A percentile compares a stretch with the other conserved stretches of the same genome.
Conservation (phyloP, 1,139 yeast genomes). For the Hyphopichia khmerensis region DNA sequence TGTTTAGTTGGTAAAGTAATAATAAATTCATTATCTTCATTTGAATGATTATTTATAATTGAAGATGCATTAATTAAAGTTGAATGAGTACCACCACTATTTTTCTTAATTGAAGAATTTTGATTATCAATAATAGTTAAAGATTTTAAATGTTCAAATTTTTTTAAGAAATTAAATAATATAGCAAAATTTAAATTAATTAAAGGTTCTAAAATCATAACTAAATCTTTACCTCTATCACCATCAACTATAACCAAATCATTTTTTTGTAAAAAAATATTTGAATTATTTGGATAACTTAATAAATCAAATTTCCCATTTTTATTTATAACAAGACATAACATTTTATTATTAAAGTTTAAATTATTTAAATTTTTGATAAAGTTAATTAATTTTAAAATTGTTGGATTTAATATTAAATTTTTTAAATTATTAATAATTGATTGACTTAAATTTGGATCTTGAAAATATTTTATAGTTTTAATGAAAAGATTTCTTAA, state of each 20-base stretch:
- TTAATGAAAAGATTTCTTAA: constrained; percentile 43
- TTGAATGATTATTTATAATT: constrained; percentile 39
- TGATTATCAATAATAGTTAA: constrained; percentile 47
- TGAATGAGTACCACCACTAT: constrained; percentile 37
- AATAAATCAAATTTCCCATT: constrained; percentile 57
- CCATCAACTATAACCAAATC: constrained; percentile 53
- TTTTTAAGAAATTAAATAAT: constrained; percentile 74
- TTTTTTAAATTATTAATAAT: constrained; percentile 40
- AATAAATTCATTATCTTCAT: constrained; percentile 47
- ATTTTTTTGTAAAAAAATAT: constrained; percentile 48
- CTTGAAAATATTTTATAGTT: constrained; percentile 50
- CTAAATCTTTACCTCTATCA: constrained; percentile 51
- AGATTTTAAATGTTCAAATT: constrained; percentile 75
- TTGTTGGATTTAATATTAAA: constrained; percentile 28
- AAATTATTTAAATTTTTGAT: constrained; percentile 43
- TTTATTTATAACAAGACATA: constrained; percentile 52
- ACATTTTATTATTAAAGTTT: constrained; percentile 41
- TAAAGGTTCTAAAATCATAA: constrained; percentile 49
- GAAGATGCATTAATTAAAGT: constrained; percentile 36
- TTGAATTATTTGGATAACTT: constrained; percentile 45
- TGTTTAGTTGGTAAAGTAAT: constrained; percentile 50
- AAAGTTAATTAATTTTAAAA: constrained; percentile 37
- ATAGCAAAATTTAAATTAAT: constrained; percentile 57
- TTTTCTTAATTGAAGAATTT: constrained; percentile 16
- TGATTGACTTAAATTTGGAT: constrained; percentile 25